Evolutionary conservation across 495 filamentous ascomycete genomes (phyloP), one percentile per base, ranked within the genome.

Genomic region (Chaetomium cochliodes): DNA sequence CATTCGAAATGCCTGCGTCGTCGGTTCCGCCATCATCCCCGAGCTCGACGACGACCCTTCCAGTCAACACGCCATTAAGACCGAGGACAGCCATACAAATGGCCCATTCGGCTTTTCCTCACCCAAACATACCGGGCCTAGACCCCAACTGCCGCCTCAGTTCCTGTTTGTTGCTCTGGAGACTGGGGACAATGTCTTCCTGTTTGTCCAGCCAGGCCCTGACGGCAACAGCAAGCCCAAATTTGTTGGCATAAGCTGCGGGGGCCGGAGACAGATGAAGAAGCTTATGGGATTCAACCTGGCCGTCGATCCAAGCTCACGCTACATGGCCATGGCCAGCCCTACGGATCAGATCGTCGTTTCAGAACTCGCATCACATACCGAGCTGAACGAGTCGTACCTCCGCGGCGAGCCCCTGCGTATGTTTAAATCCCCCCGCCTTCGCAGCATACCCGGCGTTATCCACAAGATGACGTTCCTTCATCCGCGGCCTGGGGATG

Each of bases 401-500:
- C 58, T 62, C 20, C 58, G 62, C 22, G 71, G 71, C 7, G 62
- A 62, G 37, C 65, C 76, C 22, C 64, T 86, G 0, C 68, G 70
- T 11, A 80, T 81, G 5, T 77, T 86, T 49, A 75, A 71, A 65
- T 69, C 74, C 23, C 82, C 87, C 69, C 81, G 81, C 50, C 79
- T 84, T 25, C 81, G 90, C 39, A 72, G 80, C 47, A 77, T 92
- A 15, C 82, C 86, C 25, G 92, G 93, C 1, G 80, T 86, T 16
- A 92, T 98, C 41, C 77, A 92, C 61, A 89, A 92, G 68, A 88
- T 97, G 78, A 90, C 93, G 37, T 98, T 98, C 65, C 84, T 98
- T 7, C 86, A 91, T 63, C 89, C 93, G 6, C 81, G 81, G 6
- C 70, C 82, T 23, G 84, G 87, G 63, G 85, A 89, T 57, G 75